Evolutionary conservation across 768 basidiomycete genomes (phyloP).

Genomic region (Pleurotus djamor): DNA sequence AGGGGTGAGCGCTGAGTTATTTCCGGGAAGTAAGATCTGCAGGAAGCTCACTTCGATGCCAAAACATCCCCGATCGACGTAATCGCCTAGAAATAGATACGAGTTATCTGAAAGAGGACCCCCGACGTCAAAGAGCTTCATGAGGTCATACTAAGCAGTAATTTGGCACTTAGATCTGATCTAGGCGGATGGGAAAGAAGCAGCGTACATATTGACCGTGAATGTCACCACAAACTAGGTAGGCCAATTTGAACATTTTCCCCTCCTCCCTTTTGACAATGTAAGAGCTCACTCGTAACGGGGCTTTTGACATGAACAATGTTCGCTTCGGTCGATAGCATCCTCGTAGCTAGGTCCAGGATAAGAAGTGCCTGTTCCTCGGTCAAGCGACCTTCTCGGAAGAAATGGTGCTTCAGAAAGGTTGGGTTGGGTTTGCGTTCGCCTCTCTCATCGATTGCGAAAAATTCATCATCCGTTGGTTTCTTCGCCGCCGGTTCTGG

Average conservation of each 20-base stretch:
- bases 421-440: slow-evolving; percentile 67
- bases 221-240: slow-evolving; percentile 90
- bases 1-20: not conserved
- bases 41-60: slow-evolving; percentile 47
- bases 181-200: not conserved
- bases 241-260: not conserved
- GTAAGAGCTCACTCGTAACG: slow-evolving; percentile 71
- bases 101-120: slow-evolving; percentile 79
- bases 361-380: slow-evolving; percentile 88
- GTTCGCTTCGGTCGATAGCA: slow-evolving; percentile 79
- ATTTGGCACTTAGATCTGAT: not conserved
- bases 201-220: slow-evolving; percentile 89
- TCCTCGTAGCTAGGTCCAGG: slow-evolving; percentile 59
- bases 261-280: slow-evolving; percentile 1
- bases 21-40: not conserved
- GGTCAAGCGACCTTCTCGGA: slow-evolving; percentile 78
- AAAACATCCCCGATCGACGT: slow-evolving; percentile 96
- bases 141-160: slow-evolving; percentile 80
- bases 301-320: slow-evolving; percentile 85
- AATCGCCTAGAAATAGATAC: slow-evolving; percentile 95
- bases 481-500: slow-evolving; percentile 59
- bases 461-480: slow-evolving; percentile 78
- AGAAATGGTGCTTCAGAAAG: slow-evolving; percentile 88
- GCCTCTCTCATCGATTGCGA: slow-evolving; percentile 45
- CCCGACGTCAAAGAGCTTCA: slow-evolving; percentile 97